phyloP scores from a whole-genome alignment of 768 basidiomycete genomes.

The Mycena galericulata region DNA sequence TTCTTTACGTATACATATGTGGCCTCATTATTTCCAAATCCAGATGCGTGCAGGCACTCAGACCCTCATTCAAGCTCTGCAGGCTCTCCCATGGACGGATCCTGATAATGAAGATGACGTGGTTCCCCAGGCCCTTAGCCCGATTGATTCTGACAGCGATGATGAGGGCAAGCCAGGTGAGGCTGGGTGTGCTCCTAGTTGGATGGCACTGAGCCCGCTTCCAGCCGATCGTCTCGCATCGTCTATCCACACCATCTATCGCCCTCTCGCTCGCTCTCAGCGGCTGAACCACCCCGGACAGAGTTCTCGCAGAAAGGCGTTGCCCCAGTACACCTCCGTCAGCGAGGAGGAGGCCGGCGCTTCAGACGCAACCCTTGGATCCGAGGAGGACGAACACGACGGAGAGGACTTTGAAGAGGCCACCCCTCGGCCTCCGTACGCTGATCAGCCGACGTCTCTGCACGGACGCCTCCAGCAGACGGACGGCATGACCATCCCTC shows the following conservation, averaged over 20 bases:
- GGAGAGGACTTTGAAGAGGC: constrained; percentile 66
- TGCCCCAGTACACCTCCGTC: constrained; percentile 38
- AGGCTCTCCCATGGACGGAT: constrained; percentile 85
- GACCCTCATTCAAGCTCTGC: constrained; percentile 88
- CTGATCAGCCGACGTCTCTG: constrained; percentile 24
- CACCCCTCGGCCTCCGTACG: constrained; percentile 53
- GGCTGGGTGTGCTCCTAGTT: background rate
- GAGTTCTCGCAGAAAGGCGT: constrained; percentile 35
- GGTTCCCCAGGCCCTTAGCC: constrained; percentile 53
- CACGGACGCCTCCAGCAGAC: constrained; percentile 15
- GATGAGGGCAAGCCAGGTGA: constrained; percentile 63
- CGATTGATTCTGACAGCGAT: constrained; percentile 71
- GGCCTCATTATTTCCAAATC: constrained; percentile 28
- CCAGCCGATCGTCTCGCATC: constrained; percentile 72
- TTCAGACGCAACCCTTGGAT: constrained; percentile 43
- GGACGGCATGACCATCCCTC: constrained; percentile 26
- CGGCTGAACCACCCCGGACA: constrained; percentile 48
- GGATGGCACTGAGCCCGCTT: constrained; percentile 9
- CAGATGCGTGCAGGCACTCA: constrained; percentile 92
- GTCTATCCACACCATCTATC: constrained; percentile 90
- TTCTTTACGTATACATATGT: constrained; percentile 20
- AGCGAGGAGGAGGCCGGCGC: constrained; percentile 48
- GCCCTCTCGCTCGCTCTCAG: constrained; percentile 79
- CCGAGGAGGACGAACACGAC: constrained; percentile 48
- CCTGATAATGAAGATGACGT: constrained; percentile 78